Conservation (phyloP, 1,284 basidiomycete species). For the Leccinum pachyderme region DNA sequence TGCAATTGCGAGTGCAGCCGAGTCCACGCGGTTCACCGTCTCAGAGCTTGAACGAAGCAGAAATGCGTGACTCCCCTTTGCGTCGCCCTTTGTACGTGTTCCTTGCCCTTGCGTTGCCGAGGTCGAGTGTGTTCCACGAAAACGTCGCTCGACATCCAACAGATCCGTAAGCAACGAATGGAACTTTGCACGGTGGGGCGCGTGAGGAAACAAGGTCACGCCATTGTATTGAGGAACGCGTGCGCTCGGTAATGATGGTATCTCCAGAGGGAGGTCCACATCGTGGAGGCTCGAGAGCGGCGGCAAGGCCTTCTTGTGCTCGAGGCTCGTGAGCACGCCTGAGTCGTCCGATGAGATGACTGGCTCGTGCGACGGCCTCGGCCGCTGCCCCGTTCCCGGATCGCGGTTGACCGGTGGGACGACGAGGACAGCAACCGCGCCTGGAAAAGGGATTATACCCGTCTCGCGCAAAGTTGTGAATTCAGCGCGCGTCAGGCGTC, state of each 20-base stretch:
- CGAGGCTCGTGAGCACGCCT: neutral
- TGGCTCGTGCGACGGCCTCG: slow-evolving; percentile 38
- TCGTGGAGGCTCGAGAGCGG: slow-evolving; percentile 38
- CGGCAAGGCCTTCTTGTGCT: slow-evolving; percentile 32
- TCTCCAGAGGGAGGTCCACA: slow-evolving; percentile 11
- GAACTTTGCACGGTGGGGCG: slow-evolving; percentile 55
- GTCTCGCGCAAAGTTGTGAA: slow-evolving; percentile 49
- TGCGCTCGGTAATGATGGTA: slow-evolving; percentile 36
- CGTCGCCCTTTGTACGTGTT: slow-evolving; percentile 28
- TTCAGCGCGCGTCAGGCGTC: slow-evolving; percentile 62
- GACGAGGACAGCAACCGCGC: slow-evolving; percentile 63
- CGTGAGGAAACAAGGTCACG: slow-evolving; percentile 56
- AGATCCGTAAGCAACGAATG: slow-evolving; percentile 48
- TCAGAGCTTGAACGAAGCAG: slow-evolving; percentile 53
- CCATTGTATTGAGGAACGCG: slow-evolving; percentile 67
- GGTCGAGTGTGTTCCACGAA: slow-evolving; percentile 18
- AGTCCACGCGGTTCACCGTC: slow-evolving; percentile 53
- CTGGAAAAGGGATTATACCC: slow-evolving; percentile 46
- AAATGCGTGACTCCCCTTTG: slow-evolving; percentile 66
- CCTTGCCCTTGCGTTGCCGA: neutral
- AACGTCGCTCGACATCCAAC: slow-evolving; percentile 45
- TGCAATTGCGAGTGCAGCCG: slow-evolving; percentile 61
- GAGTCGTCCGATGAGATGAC: slow-evolving; percentile 23
- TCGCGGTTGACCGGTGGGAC: slow-evolving; percentile 66
- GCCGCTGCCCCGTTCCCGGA: slow-evolving; percentile 45